Evolutionary conservation across 1,284 basidiomycete genomes (phyloP).

Genomic region (Trichosporon asahii): DNA sequence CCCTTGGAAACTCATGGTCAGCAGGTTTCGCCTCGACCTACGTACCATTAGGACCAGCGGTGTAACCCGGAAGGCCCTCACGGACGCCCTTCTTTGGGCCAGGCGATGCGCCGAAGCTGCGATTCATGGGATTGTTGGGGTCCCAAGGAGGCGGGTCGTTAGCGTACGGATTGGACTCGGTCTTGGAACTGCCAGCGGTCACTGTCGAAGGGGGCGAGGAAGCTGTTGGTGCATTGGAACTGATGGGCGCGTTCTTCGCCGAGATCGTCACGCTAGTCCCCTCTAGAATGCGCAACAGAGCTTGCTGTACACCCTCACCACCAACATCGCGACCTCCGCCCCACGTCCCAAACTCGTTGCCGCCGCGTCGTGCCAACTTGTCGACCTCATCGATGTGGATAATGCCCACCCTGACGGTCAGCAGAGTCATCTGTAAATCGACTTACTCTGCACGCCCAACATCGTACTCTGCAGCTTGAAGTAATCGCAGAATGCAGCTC

Average conservation of each 20-base stretch:
- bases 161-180: conserved; percentile 24
- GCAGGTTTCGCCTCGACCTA: neutral
- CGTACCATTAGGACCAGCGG: conserved; percentile 35
- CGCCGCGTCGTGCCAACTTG: conserved; percentile 73
- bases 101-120: conserved; percentile 31
- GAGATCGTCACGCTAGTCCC: conserved; percentile 74
- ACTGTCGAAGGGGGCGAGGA: conserved; percentile 11
- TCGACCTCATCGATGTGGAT: conserved; percentile 96
- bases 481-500: conserved; percentile 74
- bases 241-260: conserved; percentile 57
- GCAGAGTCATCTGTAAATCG: neutral
- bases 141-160: conserved; percentile 41
- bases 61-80: conserved; percentile 46
- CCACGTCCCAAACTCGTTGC: conserved; percentile 55
- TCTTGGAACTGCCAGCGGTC: conserved; percentile 20
- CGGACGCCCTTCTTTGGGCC: conserved; percentile 43
- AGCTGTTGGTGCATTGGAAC: conserved; percentile 51
- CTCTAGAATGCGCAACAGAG: conserved; percentile 87
- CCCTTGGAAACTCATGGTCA: conserved; percentile 33
- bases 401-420: conserved; percentile 68
- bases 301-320: conserved; percentile 93
- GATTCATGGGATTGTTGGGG: conserved; percentile 43
- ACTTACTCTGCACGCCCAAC: conserved; percentile 58
- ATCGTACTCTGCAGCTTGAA: conserved; percentile 84
- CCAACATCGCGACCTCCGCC: conserved; percentile 78